Evolutionary conservation across 2,329 filamentous ascomycete species (phyloP), one percentile per base, ranked within the genome.

Genomic region (Fusarium napiforme): DNA sequence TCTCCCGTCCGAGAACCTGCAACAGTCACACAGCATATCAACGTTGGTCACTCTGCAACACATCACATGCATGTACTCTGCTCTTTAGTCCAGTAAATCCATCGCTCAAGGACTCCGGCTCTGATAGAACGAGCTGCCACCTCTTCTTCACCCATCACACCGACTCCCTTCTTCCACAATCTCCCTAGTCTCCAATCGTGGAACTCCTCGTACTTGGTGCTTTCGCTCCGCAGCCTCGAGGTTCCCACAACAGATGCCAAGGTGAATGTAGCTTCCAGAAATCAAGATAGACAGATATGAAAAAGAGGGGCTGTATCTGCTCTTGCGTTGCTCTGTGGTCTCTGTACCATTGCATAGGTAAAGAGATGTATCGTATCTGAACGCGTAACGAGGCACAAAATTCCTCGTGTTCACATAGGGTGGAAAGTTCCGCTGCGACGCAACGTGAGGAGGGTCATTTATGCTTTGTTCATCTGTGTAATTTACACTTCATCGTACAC

Each of bases 341-440:
- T 88, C 82, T 78, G 79, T 85, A 87, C 85, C 87, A 90, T 86
- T 72, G 81, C 74, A 66, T 69, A 72, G 83, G 85, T 86, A 87
- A 80, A 80, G 83, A 89, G 88, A 89, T 83, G 89, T 91, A 90
- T 90, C 87, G 87, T 90, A 90, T 89, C 88, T 85, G 84, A 87
- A 89, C 88, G 88, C 88, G 82, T 82, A 23, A 50, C 10, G 40
- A 50, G 59, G n/a, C 39, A 46, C 12, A 32, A 52, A 10, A 34
- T 26, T 23, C 36, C 57, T 53, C 47, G n/a, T 60, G 11, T 59
- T 46, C 34, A 57, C 36, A 49, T 23, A 37, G 21, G 18, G 10
- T 52, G 21, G 49, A 49, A 62, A 49, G 15, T 55, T 72, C n/a
- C 63, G 69, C 47, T 72, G 68, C 64, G 28, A 45, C 37, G 60